Evolutionary conservation across 2,329 filamentous ascomycete genomes (phyloP).

Genomic region (Penicillium sp.): DNA sequence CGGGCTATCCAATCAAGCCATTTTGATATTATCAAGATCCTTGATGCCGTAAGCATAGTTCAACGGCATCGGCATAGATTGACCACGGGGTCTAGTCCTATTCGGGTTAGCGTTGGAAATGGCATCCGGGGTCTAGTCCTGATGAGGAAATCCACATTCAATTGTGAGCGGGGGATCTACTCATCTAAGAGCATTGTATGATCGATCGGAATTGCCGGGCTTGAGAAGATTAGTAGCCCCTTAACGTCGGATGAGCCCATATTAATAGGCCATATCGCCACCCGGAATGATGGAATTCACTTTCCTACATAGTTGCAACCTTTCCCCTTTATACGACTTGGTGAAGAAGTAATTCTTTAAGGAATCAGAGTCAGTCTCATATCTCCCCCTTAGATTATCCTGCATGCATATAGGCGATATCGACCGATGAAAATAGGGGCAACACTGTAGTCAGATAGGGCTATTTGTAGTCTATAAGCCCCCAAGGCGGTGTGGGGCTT

Average conservation of each 20-base stretch:
- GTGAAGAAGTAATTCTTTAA: background rate
- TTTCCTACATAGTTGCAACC: background rate
- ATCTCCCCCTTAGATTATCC: background rate
- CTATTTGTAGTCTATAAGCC: background rate
- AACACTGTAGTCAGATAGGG: background rate
- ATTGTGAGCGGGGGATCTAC: background rate
- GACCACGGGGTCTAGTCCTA: slow-evolving; percentile 3
- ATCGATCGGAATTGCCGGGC: background rate
- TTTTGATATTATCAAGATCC: background rate
- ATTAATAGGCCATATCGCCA: background rate
- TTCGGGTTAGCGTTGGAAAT: background rate
- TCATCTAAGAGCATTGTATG: background rate
- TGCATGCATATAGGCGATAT: background rate
- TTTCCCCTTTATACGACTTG: background rate
- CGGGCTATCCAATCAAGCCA: background rate
- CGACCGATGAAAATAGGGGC: background rate
- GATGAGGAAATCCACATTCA: slow-evolving; percentile 7
- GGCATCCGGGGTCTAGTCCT: slow-evolving; percentile 25
- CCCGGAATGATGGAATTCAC: background rate
- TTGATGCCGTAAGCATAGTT: background rate
- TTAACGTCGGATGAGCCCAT: background rate
- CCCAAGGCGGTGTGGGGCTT: slow-evolving; percentile 1
- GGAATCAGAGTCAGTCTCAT: background rate
- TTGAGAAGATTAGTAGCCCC: background rate
- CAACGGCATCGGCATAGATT: background rate